Percentiles rank a stretch among this genome's conserved stretches.
These are phyloP conservation scores for Naganishia liquefaciens DNA, from an alignment of 1,284 basidiomycete genomes.

Conservation along the genomic window DNA sequence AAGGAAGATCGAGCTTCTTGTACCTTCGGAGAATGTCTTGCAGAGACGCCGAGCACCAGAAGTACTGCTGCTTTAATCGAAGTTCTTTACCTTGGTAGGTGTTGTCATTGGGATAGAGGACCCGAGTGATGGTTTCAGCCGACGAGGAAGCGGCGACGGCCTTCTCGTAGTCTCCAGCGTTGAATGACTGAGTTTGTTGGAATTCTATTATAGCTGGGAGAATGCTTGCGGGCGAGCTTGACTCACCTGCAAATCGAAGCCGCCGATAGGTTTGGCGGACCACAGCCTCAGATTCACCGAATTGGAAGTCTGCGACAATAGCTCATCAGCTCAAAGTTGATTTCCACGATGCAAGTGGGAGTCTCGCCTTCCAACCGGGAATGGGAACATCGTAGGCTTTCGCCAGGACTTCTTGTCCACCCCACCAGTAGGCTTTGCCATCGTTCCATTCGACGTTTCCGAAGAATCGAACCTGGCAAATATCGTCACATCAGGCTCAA, in stretches of 20 bases:
- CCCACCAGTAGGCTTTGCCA: conserved; percentile 71
- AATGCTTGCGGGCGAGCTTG: conserved; percentile 79
- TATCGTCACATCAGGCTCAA: background rate
- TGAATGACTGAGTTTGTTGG: conserved; percentile 32
- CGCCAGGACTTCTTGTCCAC: conserved; percentile 86
- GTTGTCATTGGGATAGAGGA: conserved; percentile 65
- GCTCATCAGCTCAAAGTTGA: background rate
- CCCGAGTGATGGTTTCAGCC: conserved; percentile 85
- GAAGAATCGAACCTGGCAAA: conserved; percentile 69
- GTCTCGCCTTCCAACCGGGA: conserved; percentile 60
- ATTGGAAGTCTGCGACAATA: conserved; percentile 49
- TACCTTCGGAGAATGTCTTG: conserved; percentile 72
- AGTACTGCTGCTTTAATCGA: conserved; percentile 91
- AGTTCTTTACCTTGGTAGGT: conserved; percentile 73
- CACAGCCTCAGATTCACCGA: conserved; percentile 56
- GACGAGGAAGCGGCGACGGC: conserved; percentile 81
- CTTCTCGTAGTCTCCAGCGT: conserved; percentile 83
- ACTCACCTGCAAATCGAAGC: conserved; percentile 68
- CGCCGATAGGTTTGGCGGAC: conserved; percentile 80
- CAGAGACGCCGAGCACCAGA: conserved; percentile 72
- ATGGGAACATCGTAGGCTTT: conserved; percentile 89
- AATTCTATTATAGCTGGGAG: too few species aligned
- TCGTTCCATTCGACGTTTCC: conserved; percentile 70
- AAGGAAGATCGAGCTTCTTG: conserved; percentile 54
- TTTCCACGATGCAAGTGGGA: too few species aligned